Evolutionary conservation across 305 asterid species (phyloP), one percentile per base, ranked within the genome.

Genomic region (Solanum aculeatissimum): DNA sequence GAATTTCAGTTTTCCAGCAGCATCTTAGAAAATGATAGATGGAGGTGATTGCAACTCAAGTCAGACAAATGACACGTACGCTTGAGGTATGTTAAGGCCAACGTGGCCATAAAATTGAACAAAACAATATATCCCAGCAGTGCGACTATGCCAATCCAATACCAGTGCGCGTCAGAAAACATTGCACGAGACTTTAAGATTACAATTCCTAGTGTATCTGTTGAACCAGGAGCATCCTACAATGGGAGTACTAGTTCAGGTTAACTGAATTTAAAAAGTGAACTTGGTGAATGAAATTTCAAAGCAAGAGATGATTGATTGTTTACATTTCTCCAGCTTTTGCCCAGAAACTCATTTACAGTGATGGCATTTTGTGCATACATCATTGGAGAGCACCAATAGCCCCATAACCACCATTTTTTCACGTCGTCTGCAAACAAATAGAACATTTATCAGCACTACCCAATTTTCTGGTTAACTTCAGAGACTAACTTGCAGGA

Each of bases 131-230:
- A 91, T 81, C 97, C 99, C 58, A 90, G 69, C 40, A 89, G 89
- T 54, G 95, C 97, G 70, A 93, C 98, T 38, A 93, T 80, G 72
- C 98, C 98, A 62, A 97, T 95, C 99, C 99, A 97, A 84, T 97
- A 97, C 99, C 98, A 97, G 23, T 80, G 85, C 14, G 92, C 95
- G 69, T 93, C 98, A 9, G 93, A 89, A 83, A 92, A 94, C 45
- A 97, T 58, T 40, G 93, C 96, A 15, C 98, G 90, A 19, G 93
- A 77, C 89, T 89, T 94, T 51, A 97, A 78, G 74, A 97, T 83
- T 49, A 88, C 68, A 51, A 92, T 47, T 9, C 99, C 99, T 25
- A 95, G 84, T 68, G 98, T 15, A 83, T 95, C 94, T 35, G 93
- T 92, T 25, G 92, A 87, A 85, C 84, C 88, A 23, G 94, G 88